phyloP scores from a whole-genome alignment of 2,329 filamentous ascomycete species.

The Cladosporium oxysporum region DNA sequence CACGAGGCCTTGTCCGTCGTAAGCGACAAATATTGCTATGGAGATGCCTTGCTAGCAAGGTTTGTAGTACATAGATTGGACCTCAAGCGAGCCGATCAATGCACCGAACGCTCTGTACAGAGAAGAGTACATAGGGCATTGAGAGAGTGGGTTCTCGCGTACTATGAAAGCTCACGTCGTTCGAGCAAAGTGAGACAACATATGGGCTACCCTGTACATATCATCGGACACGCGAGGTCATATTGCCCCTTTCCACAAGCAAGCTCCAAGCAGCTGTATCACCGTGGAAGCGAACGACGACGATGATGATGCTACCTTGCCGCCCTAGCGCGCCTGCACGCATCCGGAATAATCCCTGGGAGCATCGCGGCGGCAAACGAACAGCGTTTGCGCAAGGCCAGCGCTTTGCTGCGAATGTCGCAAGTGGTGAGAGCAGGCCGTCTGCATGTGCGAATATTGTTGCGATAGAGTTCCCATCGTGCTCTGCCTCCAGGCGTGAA shows the following conservation, averaged over 20 bases:
- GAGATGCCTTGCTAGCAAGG: neutral
- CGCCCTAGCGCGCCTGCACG: conserved; percentile 8
- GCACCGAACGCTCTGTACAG: neutral
- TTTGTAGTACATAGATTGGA: conserved; percentile 1
- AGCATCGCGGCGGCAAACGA: neutral
- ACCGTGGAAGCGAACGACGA: neutral
- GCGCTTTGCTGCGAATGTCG: neutral
- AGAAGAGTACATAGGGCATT: neutral
- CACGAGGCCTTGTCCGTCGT: neutral
- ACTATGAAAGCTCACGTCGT: neutral
- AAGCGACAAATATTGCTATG: conserved; percentile 3
- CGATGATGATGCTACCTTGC: neutral
- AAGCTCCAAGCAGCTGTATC: neutral
- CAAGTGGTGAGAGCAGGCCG: neutral
- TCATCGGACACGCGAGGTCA: neutral
- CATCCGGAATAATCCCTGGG: neutral
- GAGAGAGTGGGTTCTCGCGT: neutral
- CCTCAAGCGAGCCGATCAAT: neutral
- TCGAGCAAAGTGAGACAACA: neutral
- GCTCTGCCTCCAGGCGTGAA: neutral
- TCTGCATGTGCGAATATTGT: neutral
- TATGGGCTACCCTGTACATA: neutral
- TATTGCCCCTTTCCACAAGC: conserved; percentile 1
- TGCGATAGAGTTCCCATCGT: conserved; percentile 1
- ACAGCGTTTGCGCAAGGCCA: neutral